phyloP scores from a whole-genome alignment of 257 asterid species.

The Rehmannia glutinosa region DNA sequence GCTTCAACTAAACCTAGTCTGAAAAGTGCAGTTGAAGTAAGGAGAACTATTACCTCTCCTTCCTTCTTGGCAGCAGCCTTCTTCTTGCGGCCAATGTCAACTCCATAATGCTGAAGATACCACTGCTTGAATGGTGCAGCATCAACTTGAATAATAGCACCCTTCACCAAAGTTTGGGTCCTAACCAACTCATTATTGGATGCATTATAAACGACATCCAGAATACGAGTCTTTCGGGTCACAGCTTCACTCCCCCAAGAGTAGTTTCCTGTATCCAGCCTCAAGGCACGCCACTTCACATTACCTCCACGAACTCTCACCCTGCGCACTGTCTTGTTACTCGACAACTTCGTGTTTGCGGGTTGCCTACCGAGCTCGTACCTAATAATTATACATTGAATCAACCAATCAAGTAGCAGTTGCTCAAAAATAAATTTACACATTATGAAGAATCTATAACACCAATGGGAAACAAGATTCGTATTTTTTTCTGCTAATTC shows the following conservation, averaged over 20 bases:
- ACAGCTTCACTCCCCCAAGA: slow-evolving; percentile 56
- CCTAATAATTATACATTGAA: slow-evolving; percentile 16
- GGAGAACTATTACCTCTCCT: slow-evolving; percentile 30
- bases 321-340: slow-evolving; percentile 43
- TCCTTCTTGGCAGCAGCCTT: slow-evolving; percentile 43
- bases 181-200: slow-evolving; percentile 43
- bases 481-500: neutral
- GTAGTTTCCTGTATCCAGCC: slow-evolving; percentile 53
- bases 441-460: neutral
- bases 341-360: slow-evolving; percentile 42
- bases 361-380: slow-evolving; percentile 52
- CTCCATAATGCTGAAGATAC: slow-evolving; percentile 54
- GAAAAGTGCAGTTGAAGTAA: no score
- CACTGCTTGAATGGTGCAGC: slow-evolving; percentile 53
- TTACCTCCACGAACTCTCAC: slow-evolving; percentile 48
- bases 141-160: slow-evolving; percentile 46
- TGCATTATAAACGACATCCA: slow-evolving; percentile 44
- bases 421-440: neutral
- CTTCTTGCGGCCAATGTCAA: slow-evolving; percentile 51
- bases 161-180: slow-evolving; percentile 42
- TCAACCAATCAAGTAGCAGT: neutral
- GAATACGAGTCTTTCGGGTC: slow-evolving; percentile 34
- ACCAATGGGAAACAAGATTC: neutral
- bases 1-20: no score
- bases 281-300: slow-evolving; percentile 52